Conservation (phyloP, 1,284 basidiomycete species). For the Cystobasidiaceae sp. region DNA sequence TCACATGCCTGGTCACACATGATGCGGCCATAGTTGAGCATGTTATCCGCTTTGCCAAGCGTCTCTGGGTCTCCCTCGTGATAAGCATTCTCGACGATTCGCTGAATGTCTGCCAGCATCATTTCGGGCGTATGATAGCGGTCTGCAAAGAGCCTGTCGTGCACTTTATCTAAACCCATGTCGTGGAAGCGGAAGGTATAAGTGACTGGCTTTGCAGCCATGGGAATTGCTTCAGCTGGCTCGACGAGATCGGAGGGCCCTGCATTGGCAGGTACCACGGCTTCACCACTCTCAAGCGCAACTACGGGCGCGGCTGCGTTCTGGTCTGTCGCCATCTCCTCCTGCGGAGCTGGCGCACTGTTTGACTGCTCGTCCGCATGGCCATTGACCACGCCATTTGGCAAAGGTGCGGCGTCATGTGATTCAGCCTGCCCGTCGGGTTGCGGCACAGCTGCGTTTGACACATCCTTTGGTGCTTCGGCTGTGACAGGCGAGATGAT, state of each 20-base stretch:
- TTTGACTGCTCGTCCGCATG: too few species aligned
- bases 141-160: constrained; percentile 74
- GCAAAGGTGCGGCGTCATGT: too few species aligned
- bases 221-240: not conserved
- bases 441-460: too few species aligned
- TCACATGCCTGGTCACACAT: constrained; percentile 83
- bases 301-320: not conserved
- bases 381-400: not conserved
- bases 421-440: too few species aligned
- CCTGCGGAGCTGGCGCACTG: too few species aligned
- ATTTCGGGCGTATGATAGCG: constrained; percentile 81
- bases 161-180: constrained; percentile 88
- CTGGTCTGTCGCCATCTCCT: not conserved
- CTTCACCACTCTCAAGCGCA: not conserved
- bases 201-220: not conserved
- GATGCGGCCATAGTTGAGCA: constrained; percentile 80
- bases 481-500: constrained; percentile 8
- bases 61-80: constrained; percentile 66
- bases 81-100: constrained; percentile 83
- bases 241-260: not conserved
- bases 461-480: constrained; percentile 20
- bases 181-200: constrained; percentile 55
- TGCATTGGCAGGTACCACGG: not conserved
- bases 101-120: constrained; percentile 80
- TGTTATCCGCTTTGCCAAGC: constrained; percentile 74